Percentiles rank a stretch among this genome's conserved stretches.
Conservation (phyloP, 2,329 filamentous ascomycete genomes). For the Teratosphaeria gauchensis region DNA sequence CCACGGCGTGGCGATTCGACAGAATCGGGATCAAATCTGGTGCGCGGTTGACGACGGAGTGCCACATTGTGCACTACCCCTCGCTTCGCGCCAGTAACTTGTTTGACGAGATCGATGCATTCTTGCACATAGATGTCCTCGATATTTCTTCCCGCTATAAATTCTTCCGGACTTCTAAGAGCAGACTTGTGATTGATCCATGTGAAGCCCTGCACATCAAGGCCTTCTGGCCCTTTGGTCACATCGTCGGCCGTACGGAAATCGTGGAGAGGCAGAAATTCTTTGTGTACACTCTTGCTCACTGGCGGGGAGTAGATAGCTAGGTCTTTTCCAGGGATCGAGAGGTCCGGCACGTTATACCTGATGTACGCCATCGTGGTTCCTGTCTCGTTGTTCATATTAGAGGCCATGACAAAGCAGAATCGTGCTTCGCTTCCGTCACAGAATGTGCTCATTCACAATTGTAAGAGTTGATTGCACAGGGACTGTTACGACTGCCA, state of each 20-base stretch:
- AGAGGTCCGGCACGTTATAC: neutral
- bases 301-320: neutral
- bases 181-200: slow-evolving; percentile 1
- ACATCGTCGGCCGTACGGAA: neutral
- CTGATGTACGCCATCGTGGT: neutral
- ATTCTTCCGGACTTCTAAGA: neutral
- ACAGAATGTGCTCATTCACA: neutral
- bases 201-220: neutral
- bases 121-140: slow-evolving; percentile 2
- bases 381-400: neutral
- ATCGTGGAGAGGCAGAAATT: neutral
- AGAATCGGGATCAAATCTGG: neutral
- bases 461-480: neutral
- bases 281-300: neutral
- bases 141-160: neutral
- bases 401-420: neutral
- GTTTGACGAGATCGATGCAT: neutral
- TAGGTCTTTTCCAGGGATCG: neutral
- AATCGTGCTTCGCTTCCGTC: neutral
- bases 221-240: neutral
- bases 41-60: slow-evolving; percentile 1
- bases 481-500: neutral
- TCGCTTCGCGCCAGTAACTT: slow-evolving; percentile 1
- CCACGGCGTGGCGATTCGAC: neutral
- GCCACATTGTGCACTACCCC: slow-evolving; percentile 2